Conservation (phyloP, 176 grass and related monocot species). For the Phoenix dactylifera region DNA sequence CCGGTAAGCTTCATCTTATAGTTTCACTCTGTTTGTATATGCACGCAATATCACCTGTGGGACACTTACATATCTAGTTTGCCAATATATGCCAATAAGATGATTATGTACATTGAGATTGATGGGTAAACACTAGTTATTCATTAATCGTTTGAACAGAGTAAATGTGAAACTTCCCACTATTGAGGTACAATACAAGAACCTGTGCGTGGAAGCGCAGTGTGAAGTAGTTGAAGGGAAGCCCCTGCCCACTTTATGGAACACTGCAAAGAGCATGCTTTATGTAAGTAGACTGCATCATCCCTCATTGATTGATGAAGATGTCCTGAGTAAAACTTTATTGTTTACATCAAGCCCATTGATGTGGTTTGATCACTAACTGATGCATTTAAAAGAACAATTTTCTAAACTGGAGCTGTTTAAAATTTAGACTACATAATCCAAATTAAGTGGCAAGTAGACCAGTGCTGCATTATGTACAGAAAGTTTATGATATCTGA, state of each 20-base stretch:
- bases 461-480: too few relatives aligned
- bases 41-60: not conserved
- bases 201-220: constrained; percentile 35
- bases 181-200: constrained; percentile 39
- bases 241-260: constrained; percentile 51
- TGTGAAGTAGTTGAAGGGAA: constrained; percentile 51
- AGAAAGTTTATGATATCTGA: too few relatives aligned
- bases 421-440: too few relatives aligned
- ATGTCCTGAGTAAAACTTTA: not conserved
- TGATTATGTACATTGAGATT: not conserved
- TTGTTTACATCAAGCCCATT: not conserved
- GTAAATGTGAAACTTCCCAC: constrained; percentile 49
- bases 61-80: not conserved
- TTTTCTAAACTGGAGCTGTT: too few relatives aligned
- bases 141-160: constrained; percentile 11
- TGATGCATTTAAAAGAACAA: not conserved
- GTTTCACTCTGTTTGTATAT: not conserved
- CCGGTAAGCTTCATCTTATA: constrained; percentile 8
- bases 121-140: not conserved
- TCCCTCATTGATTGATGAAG: too few relatives aligned
- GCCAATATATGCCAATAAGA: not conserved
- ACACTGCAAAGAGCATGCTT: constrained; percentile 18
- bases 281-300: constrained; percentile 16
- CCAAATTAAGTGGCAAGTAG: too few relatives aligned
- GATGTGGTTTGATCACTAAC: constrained; percentile 1